These are phyloP conservation scores for Artemisia annua DNA, from an alignment of 129 eudicot genomes.

Conservation along the genomic window DNA sequence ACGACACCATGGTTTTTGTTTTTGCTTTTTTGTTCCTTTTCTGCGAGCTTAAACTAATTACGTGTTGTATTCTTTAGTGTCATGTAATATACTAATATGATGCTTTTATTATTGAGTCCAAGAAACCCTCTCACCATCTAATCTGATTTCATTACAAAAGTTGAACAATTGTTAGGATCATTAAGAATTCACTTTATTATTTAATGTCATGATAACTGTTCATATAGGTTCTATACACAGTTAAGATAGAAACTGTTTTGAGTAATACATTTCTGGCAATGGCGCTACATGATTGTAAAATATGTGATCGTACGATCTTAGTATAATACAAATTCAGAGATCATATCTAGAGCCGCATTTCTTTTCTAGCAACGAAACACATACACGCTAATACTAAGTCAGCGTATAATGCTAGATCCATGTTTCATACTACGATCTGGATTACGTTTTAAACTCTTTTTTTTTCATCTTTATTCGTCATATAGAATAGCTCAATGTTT, in stretches of 20 bases:
- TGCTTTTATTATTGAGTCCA: neutral
- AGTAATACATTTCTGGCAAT: too few species aligned
- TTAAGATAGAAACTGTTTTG: too few species aligned
- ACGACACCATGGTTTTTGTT: neutral
- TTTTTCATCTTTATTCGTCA: neutral
- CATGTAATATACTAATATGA: neutral
- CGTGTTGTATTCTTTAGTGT: neutral
- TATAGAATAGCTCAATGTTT: neutral
- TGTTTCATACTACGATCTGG: neutral
- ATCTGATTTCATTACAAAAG: neutral
- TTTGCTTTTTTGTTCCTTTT: constrained; percentile 6
- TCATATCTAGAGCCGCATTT: too few species aligned
- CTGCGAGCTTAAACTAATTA: neutral
- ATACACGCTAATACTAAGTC: neutral
- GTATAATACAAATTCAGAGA: too few species aligned
- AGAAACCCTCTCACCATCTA: neutral
- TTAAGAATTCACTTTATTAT: too few species aligned
- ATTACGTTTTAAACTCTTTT: neutral
- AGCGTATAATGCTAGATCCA: neutral
- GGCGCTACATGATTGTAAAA: too few species aligned
- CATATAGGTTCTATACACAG: too few species aligned
- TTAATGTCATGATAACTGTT: too few species aligned
- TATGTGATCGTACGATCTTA: too few species aligned
- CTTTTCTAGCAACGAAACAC: too few species aligned
- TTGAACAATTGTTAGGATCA: neutral